Evolutionary conservation across 306 rosid species (phyloP).

Genomic region (Trifolium pratense): DNA sequence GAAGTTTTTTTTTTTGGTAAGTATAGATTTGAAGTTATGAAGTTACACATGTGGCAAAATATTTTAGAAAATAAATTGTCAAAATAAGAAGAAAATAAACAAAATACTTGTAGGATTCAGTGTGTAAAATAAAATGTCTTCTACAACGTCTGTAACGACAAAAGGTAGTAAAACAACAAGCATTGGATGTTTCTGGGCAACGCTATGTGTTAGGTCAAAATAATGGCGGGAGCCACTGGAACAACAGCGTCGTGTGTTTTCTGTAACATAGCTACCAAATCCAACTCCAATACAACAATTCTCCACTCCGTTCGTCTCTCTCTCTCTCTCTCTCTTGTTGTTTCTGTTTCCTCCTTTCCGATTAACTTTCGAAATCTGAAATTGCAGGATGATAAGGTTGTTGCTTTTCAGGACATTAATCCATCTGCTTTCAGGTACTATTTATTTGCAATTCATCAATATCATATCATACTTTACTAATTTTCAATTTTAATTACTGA

Average conservation of each 20-base stretch:
- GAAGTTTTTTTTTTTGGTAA: too few species aligned
- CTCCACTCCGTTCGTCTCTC: slow-evolving; percentile 56
- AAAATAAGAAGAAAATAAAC: too few species aligned
- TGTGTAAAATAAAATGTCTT: too few species aligned
- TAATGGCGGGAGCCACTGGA: slow-evolving; percentile 56
- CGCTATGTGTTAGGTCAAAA: slow-evolving; percentile 22
- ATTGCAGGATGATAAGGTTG: slow-evolving; percentile 65
- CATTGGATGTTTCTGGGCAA: neutral
- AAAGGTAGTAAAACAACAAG: too few species aligned
- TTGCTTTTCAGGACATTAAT: slow-evolving; percentile 62
- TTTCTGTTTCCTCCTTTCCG: slow-evolving; percentile 14
- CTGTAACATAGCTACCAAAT: slow-evolving; percentile 51
- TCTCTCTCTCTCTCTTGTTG: neutral
- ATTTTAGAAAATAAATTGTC: too few species aligned
- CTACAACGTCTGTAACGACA: too few species aligned
- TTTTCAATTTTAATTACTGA: neutral
- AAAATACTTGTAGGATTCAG: too few species aligned
- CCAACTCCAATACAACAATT: slow-evolving; percentile 43
- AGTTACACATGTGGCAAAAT: too few species aligned
- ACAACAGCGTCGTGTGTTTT: slow-evolving; percentile 53
- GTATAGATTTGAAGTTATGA: too few species aligned
- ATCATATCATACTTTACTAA: neutral
- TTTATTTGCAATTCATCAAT: slow-evolving; percentile 15
- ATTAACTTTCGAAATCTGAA: slow-evolving; percentile 30
- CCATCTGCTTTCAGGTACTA: slow-evolving; percentile 70